These are phyloP conservation scores for Umbelopsis isabellina DNA, from an alignment of 192 early-diverging fungal genomes.

Conservation along the genomic window DNA sequence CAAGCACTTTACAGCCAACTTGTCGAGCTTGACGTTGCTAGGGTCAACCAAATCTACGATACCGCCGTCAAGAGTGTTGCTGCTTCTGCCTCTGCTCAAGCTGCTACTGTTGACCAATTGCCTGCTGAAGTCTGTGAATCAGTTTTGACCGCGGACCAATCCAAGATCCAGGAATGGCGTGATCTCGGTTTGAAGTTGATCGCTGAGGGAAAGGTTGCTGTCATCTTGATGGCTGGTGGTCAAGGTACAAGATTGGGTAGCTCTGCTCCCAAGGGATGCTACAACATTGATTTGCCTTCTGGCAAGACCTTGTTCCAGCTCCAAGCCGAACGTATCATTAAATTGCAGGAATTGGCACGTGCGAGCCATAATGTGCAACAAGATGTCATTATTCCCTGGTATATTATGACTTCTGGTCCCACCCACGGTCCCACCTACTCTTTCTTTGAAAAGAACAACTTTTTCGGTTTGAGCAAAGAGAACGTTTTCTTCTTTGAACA, in stretches of 20 bases:
- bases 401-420: slow-evolving; percentile 94
- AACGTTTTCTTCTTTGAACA: slow-evolving; percentile 93
- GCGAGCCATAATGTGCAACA: slow-evolving; percentile 17
- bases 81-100: slow-evolving; percentile 40
- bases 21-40: slow-evolving; percentile 71
- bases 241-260: slow-evolving; percentile 87
- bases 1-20: slow-evolving; percentile 68
- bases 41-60: slow-evolving; percentile 81
- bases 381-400: slow-evolving; percentile 78
- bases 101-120: slow-evolving; percentile 68
- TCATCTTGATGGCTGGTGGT: slow-evolving; percentile 92
- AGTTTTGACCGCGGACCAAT: slow-evolving; percentile 53
- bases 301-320: slow-evolving; percentile 89
- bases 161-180: slow-evolving; percentile 68
- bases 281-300: slow-evolving; percentile 90
- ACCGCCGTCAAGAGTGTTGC: slow-evolving; percentile 65
- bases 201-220: slow-evolving; percentile 86
- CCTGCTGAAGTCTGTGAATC: slow-evolving; percentile 73
- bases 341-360: slow-evolving; percentile 72
- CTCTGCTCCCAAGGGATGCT: slow-evolving; percentile 90
- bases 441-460: slow-evolving; percentile 73
- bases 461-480: slow-evolving; percentile 74
- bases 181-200: slow-evolving; percentile 78
- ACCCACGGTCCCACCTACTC: slow-evolving; percentile 70
- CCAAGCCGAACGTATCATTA: slow-evolving; percentile 91